Evolutionary conservation across 2,329 filamentous ascomycete genomes (phyloP).

Genomic region (Fusarium burgessii): DNA sequence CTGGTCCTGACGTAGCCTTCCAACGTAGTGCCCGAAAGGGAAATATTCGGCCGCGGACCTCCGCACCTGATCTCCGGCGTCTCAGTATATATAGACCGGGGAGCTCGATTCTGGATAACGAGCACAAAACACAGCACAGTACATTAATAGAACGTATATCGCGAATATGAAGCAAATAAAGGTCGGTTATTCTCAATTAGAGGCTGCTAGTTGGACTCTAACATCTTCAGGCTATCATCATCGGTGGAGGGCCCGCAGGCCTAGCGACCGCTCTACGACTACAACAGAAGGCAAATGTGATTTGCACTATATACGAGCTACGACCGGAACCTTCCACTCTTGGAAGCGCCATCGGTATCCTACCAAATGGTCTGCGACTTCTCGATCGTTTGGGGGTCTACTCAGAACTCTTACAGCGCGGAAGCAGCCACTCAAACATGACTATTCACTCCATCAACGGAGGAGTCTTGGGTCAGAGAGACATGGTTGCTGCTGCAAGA

Average conservation of each 20-base stretch:
- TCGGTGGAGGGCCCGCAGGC: neutral
- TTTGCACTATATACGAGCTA: neutral
- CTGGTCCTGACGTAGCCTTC: neutral
- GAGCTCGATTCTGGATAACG: neutral
- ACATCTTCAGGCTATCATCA: slow-evolving; percentile 1
- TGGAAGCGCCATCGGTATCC: neutral
- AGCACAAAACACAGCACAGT: neutral
- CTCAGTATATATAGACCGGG: neutral
- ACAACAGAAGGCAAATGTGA: neutral
- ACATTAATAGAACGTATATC: accelerated
- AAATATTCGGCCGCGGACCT: neutral
- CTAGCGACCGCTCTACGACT: neutral
- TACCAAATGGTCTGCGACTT: slow-evolving; percentile 1
- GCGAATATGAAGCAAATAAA: neutral
- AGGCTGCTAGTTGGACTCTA: neutral
- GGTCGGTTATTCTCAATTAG: neutral
- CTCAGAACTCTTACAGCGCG: neutral
- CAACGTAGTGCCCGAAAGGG: neutral
- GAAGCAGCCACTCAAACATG: neutral
- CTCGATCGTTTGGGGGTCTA: slow-evolving; percentile 3
- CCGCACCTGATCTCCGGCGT: neutral
- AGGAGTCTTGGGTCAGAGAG: neutral
- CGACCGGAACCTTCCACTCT: neutral
- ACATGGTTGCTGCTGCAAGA: neutral
- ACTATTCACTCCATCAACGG: neutral